Base-by-base conservation (phyloP, 2,329 filamentous ascomycete genomes). In the Decorospora gaudefroyi region DNA sequence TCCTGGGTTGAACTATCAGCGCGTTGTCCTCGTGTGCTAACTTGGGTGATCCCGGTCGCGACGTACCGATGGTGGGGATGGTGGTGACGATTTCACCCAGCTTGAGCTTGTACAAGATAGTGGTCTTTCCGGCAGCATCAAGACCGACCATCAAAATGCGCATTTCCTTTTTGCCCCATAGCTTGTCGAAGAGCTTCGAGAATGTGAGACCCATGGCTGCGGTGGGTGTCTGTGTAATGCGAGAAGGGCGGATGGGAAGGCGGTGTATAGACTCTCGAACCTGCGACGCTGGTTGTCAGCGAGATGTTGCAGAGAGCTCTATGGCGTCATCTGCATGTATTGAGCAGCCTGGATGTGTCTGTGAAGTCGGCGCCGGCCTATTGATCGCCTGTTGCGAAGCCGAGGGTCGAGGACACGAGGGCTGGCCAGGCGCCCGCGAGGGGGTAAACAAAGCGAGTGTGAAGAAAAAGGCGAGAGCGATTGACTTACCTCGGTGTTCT, bases 81-180 rank as follows among this genome's bases (percentile, higher is more conserved):
- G 93, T 97, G 51, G 93, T 97, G 65, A 97, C 91, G 70, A 95
- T 91, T 79, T 97, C 90, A 74, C 92, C 91, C 49, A 97, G 85
- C 83, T 97, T 97, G 69, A 99, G 82, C 81, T 96, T 97, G 83
- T 97, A 99, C 52, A 99, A 85, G 68, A 97, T 97, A 43, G 93
- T 69, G 33, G 93, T 99, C 81, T 99, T 99, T 79, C 93, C 93
- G 59, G 93, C 93, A 58, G 93, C 93, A 76, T 99, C 93, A 64
- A 97, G 84, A 64, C 93, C 93, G 63, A 99, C 81, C 93, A 99
- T 99, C 70, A 97, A 79, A 72, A 99, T 86, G 68, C 92, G 88
- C 90, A 97, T 96, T 78, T 97, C 92, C 81, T 96, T 96, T 61
- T 92, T 95, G 76, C 92, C 92, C 79, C 96, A 97, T 79, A 97